Evolutionary conservation across 2,329 filamentous ascomycete species (phyloP), one percentile per base, ranked within the genome.

Genomic region (Trichoderma oligosporum): DNA sequence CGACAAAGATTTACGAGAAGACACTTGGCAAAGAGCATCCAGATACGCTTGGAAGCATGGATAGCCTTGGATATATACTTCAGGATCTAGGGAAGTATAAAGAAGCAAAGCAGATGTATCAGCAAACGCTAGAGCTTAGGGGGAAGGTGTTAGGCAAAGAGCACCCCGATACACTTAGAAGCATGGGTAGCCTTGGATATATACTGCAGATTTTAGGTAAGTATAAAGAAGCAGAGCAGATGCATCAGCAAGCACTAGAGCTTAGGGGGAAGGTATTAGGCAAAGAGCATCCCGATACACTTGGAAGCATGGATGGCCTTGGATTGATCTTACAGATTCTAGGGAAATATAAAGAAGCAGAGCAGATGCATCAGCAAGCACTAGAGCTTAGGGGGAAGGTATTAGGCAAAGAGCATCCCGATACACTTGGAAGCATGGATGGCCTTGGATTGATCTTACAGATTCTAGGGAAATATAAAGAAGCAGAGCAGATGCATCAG

Each of bases 371-470:
- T 4, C 36, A 14, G 12, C 29, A 48, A 9, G 4, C 16, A 16
- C 29, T 35, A 1, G 4, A 48, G 29, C n/a, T 48, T 4, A 3
- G 5, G 8, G 14, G 22, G 27, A 35, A 29, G 9, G 45, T 48
- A 9, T 18, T 48, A 4, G 45, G 45, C 16, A 33, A 47, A 35
- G 45, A 22, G 1, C 45, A 47, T 22, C 45, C 45, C 4, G 1
- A 22, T 5, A 47, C 45, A 3, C 27, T 35, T 16, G 3, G 7
- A 4, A 33, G 27, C 14, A 35, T 20, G 16, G 3, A 41, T 22
- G 20, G 7, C n/a, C 22, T 47, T 4, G 31, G 67, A 66, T 46
- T 82, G 68, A 2, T 18, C 69, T 71, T 74, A 74, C 12, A 74
- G 64, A 1, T 3, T 1, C 25, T 20, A 11, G 48, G 48, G 4